These are phyloP conservation scores for Melampsora abietis-canadensis DNA, from an alignment of 1,284 basidiomycete species.

Conservation along the genomic window DNA sequence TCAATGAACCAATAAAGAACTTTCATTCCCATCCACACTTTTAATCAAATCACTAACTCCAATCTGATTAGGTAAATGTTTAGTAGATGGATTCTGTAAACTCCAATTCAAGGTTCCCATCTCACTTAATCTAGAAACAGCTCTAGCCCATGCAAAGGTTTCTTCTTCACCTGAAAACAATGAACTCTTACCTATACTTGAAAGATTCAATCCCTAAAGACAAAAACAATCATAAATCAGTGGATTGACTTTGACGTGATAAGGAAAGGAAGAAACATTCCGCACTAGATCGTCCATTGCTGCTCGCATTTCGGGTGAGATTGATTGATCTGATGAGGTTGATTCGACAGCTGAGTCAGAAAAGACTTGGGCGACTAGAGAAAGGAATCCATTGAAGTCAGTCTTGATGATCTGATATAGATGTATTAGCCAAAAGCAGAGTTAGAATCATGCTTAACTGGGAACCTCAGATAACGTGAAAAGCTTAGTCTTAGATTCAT, in stretches of 20 bases:
- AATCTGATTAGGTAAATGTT: not conserved
- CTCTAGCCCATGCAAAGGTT: conserved; percentile 87
- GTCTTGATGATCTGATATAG: not conserved
- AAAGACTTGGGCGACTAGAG: conserved; percentile 25
- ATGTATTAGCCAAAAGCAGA: not conserved
- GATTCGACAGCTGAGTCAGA: not conserved
- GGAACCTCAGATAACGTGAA: conserved; percentile 86
- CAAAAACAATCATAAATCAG: conserved; percentile 23
- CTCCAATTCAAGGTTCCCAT: conserved; percentile 82
- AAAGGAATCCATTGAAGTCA: not conserved
- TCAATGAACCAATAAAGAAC: conserved; percentile 3
- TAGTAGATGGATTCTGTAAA: not conserved
- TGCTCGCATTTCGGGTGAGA: conserved; percentile 42
- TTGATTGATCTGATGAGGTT: not conserved
- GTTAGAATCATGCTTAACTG: conserved; percentile 64
- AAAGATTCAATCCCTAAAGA: conserved; percentile 68
- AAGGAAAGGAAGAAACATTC: conserved; percentile 43
- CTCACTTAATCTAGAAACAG: conserved; percentile 81
- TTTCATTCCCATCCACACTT: not conserved
- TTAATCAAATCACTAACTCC: not conserved
- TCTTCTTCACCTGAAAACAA: conserved; percentile 93
- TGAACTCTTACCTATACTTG: conserved; percentile 71
- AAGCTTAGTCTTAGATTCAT: conserved; percentile 68
- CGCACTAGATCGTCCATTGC: conserved; percentile 85
- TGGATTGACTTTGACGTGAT: too few relatives aligned